These are phyloP conservation scores for Zasmidium cellare DNA, from an alignment of 2,329 filamentous ascomycete genomes.

Conservation along the genomic window DNA sequence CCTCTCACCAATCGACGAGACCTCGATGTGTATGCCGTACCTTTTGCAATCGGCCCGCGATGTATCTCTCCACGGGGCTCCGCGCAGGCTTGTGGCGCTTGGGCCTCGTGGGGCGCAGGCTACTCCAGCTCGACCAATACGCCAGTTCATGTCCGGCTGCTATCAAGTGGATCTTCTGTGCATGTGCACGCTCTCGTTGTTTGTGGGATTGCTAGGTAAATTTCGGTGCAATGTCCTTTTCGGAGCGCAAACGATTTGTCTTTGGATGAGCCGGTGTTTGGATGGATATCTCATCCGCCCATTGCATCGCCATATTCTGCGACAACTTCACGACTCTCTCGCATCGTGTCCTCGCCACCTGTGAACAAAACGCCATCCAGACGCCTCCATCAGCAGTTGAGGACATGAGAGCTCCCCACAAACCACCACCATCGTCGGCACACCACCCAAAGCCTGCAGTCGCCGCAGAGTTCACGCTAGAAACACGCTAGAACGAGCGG, in stretches of 20 bases:
- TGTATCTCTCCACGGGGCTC: constrained; percentile 17
- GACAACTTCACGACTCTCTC: background rate
- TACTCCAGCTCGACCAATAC: background rate
- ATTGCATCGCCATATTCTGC: too few species aligned
- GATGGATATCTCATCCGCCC: too few species aligned
- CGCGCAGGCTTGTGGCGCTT: constrained; percentile 2
- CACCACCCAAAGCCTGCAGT: background rate
- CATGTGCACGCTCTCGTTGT: too few species aligned
- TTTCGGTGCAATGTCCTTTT: background rate
- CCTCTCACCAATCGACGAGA: too few species aligned
- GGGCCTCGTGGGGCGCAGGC: background rate
- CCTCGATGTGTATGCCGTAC: too few species aligned
- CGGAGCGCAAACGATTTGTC: background rate
- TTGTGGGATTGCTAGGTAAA: background rate
- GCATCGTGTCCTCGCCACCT: background rate
- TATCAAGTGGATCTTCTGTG: background rate
- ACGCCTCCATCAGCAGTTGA: background rate
- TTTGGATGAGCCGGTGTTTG: background rate
- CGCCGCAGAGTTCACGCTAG: constrained; percentile 1
- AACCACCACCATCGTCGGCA: background rate
- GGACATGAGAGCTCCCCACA: background rate
- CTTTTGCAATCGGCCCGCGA: constrained; percentile 20
- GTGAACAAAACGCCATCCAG: background rate
- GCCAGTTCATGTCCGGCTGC: background rate
- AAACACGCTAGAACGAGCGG: constrained; percentile 1